A percentile compares a stretch with the other conserved stretches of the same genome.
These are phyloP conservation scores for Flaveria brownii DNA, from an alignment of 129 eudicot genomes.

Conservation along the genomic window DNA sequence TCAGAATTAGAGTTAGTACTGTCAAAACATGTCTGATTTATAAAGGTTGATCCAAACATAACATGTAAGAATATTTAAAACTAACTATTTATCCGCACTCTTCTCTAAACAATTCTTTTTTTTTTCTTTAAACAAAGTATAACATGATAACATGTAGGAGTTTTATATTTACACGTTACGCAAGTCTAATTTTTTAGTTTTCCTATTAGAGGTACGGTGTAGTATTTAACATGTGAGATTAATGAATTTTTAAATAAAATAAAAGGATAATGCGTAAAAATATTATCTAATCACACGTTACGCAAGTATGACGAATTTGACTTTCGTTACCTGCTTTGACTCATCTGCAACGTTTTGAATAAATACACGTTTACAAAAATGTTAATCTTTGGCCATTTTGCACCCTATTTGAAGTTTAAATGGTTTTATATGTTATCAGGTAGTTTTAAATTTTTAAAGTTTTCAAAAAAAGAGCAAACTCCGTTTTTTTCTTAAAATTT, in stretches of 20 bases:
- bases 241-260: not conserved
- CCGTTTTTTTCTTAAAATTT: too few species aligned
- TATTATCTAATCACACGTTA: not conserved
- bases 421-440: not conserved
- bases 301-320: not conserved
- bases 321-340: not conserved
- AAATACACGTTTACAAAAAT: not conserved
- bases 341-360: not conserved
- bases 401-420: not conserved
- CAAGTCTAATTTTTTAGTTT: not conserved
- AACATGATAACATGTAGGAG: not conserved
- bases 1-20: too few species aligned
- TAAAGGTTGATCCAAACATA: not conserved
- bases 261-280: not conserved
- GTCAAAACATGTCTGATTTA: too few species aligned
- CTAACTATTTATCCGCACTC: not conserved
- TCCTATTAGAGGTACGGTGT: not conserved
- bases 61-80: not conserved
- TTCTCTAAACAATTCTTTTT: not conserved
- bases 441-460: too few species aligned
- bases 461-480: too few species aligned
- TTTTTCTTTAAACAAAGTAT: not conserved
- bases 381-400: slow-evolving; percentile 3
- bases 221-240: not conserved
- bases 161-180: not conserved